Evolutionary conservation across 2,329 filamentous ascomycete species (phyloP).

Genomic region (Fusarium camptoceras): DNA sequence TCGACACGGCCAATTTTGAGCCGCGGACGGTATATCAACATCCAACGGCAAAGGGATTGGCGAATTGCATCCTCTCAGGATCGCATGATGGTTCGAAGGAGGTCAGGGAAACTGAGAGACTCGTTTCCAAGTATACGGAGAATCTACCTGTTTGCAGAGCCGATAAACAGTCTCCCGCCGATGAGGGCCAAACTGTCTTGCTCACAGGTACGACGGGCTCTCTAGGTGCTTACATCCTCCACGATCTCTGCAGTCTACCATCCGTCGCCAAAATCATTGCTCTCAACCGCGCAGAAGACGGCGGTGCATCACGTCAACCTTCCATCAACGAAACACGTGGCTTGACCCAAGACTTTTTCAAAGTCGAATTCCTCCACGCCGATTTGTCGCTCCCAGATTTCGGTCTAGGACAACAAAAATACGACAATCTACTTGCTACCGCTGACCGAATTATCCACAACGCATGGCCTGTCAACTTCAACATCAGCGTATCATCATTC

Average conservation of each 20-base stretch:
- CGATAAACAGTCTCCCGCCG: rapidly evolving
- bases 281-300: neutral
- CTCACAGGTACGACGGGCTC: neutral
- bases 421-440: neutral
- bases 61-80: neutral
- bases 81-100: neutral
- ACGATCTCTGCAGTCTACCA: neutral
- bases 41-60: neutral
- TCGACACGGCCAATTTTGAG: rapidly evolving
- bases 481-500: slow-evolving; percentile 9
- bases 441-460: slow-evolving; percentile 12
- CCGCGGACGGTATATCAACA: neutral
- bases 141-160: rapidly evolving
- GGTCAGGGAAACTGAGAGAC: neutral
- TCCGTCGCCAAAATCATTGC: neutral
- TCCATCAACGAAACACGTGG: neutral
- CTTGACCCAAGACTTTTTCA: neutral
- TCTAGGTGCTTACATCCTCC: slow-evolving; percentile 10
- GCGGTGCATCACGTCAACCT: neutral
- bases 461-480: slow-evolving; percentile 23
- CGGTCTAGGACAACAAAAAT: neutral
- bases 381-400: neutral
- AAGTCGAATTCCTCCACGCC: neutral
- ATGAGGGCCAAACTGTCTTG: rapidly evolving
- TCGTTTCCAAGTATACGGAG: neutral